A percentile compares a stretch with the other conserved stretches of the same genome.
Evolutionary conservation across 768 basidiomycete genomes (phyloP).

Genomic region (Mycena galericulata): DNA sequence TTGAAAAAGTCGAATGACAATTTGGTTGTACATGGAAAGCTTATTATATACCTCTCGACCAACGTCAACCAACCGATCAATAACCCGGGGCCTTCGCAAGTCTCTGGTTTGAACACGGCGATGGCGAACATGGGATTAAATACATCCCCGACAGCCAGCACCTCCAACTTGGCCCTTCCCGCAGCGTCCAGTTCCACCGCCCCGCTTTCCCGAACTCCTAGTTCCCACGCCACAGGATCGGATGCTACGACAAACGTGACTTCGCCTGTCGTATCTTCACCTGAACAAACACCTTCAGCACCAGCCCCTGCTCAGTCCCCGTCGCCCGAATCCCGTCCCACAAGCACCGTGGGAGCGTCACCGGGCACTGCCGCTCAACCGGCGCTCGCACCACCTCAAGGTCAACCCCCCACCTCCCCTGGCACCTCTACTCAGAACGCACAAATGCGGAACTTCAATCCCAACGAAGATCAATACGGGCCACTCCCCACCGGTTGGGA

Average conservation of each 20-base stretch:
- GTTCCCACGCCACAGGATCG: slow-evolving; percentile 71
- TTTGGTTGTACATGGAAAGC: slow-evolving; percentile 96
- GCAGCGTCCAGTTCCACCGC: slow-evolving; percentile 53
- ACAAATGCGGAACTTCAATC: slow-evolving; percentile 89
- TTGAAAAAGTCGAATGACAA: slow-evolving; percentile 99
- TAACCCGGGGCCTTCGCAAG: slow-evolving; percentile 85
- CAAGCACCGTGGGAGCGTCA: slow-evolving; percentile 35
- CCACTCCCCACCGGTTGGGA: slow-evolving; percentile 95
- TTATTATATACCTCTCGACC: slow-evolving; percentile 96
- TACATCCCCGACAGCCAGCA: slow-evolving; percentile 69
- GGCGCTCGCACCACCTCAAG: slow-evolving; percentile 29
- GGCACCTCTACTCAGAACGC: slow-evolving; percentile 59
- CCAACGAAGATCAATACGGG: slow-evolving; percentile 94
- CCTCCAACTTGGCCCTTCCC: slow-evolving; percentile 61
- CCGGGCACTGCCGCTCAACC: slow-evolving; percentile 38
- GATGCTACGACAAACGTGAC: slow-evolving; percentile 51
- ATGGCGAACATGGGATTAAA: slow-evolving; percentile 72
- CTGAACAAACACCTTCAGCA: slow-evolving; percentile 40
- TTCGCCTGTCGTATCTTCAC: slow-evolving; percentile 33
- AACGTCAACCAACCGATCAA: slow-evolving; percentile 87
- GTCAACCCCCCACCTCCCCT: slow-evolving; percentile 48
- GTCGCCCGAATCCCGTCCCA: slow-evolving; percentile 29
- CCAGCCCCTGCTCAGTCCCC: slow-evolving; percentile 38
- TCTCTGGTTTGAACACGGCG: slow-evolving; percentile 67
- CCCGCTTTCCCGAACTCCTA: slow-evolving; percentile 71